A percentile compares a stretch with the other conserved stretches of the same genome.
Conservation (phyloP, 225 moss, liverwort and hornwort species). For the Anthoceros angustus region DNA sequence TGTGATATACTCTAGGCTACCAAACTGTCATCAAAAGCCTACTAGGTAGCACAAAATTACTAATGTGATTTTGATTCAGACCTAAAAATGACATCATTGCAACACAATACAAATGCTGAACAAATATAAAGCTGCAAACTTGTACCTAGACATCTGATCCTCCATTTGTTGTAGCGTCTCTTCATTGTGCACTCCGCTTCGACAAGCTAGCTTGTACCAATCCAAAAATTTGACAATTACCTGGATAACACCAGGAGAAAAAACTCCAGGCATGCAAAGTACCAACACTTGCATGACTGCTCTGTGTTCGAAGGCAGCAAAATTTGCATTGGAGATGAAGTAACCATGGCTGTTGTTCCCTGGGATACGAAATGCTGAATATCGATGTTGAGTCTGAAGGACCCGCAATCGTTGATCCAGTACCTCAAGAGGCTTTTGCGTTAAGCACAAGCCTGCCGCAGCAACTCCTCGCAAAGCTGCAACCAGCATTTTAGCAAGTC, state of each 20-base stretch:
- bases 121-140: too few species aligned
- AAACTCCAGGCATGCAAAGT: slow-evolving; percentile 8
- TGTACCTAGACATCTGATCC: not conserved
- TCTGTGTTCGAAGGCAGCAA: slow-evolving; percentile 7
- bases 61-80: too few species aligned
- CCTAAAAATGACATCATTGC: too few species aligned
- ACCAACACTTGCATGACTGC: slow-evolving; percentile 6
- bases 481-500: not conserved
- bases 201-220: slow-evolving; percentile 10
- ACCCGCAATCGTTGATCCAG: not conserved
- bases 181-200: not conserved
- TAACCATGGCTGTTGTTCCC: slow-evolving; percentile 3
- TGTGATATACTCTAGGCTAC: too few species aligned
- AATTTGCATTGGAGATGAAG: slow-evolving; percentile 7
- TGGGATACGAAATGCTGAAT: slow-evolving; percentile 6
- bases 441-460: not conserved
- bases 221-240: slow-evolving; percentile 3
- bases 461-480: not conserved
- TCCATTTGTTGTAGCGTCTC: not conserved
- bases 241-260: not conserved
- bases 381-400: not conserved
- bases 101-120: too few species aligned
- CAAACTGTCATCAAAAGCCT: too few species aligned
- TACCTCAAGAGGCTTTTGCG: not conserved
- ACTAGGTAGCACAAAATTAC: too few species aligned